A percentile compares a stretch with the other conserved stretches of the same genome.
Conservation (phyloP, 2,329 filamentous ascomycete species). For the Bipolaris zeicola region DNA sequence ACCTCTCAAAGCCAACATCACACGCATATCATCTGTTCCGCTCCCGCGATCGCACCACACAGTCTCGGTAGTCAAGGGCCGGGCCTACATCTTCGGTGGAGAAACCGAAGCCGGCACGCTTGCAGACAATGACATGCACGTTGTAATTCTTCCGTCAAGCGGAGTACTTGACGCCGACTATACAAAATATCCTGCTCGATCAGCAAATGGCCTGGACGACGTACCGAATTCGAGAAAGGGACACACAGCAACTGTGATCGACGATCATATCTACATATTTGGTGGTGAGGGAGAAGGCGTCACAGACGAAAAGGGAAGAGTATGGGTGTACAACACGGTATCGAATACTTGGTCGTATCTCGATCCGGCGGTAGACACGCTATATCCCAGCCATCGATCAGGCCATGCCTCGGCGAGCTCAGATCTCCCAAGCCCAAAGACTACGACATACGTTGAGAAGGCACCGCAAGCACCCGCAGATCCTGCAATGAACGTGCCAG, state of each 20-base stretch:
- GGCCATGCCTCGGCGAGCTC: conserved; percentile 48
- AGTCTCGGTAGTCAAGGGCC: conserved; percentile 58
- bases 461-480: conserved; percentile 51
- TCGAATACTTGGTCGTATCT: conserved; percentile 50
- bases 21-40: conserved; percentile 52
- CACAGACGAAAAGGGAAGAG: conserved; percentile 44
- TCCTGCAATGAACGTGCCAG: conserved; percentile 49
- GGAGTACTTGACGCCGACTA: conserved; percentile 53
- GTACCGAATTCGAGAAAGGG: conserved; percentile 49
- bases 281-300: conserved; percentile 46
- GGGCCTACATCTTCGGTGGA: conserved; percentile 63
- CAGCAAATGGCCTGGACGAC: conserved; percentile 33
- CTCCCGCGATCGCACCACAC: conserved; percentile 59
- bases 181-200: conserved; percentile 42
- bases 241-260: conserved; percentile 52
- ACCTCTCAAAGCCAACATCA: conserved; percentile 58
- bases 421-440: conserved; percentile 48
- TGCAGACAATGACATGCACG: conserved; percentile 59
- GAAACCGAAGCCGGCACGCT: conserved; percentile 48
- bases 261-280: conserved; percentile 53
- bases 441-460: conserved; percentile 34
- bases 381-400: conserved; percentile 38
- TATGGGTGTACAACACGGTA: conserved; percentile 54
- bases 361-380: conserved; percentile 38
- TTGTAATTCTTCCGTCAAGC: conserved; percentile 57